Evolutionary conservation across 2,329 filamentous ascomycete genomes (phyloP).

Genomic region (Sporothrix sp.): DNA sequence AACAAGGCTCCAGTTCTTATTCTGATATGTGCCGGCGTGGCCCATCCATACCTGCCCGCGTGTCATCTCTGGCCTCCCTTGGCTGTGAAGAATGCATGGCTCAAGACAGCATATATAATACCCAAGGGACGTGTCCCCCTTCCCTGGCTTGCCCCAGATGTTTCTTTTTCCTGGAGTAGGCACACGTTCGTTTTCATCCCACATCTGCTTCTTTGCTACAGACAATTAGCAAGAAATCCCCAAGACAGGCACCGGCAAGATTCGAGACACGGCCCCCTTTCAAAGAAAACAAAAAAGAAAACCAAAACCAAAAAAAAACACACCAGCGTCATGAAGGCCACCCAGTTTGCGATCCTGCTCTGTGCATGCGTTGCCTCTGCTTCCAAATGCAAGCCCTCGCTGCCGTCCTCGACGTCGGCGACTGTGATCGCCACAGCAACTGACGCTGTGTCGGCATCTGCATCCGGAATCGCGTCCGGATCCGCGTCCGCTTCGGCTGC

Average conservation of each 20-base stretch:
- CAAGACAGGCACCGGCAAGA: neutral
- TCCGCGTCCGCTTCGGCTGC: neutral
- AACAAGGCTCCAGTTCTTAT: no score
- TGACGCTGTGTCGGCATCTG: neutral
- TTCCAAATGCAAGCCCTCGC: neutral
- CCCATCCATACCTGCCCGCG: no score
- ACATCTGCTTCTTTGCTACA: conserved; percentile 1
- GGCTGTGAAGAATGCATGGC: no score
- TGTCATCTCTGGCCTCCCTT: no score
- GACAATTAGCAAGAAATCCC: conserved; percentile 1
- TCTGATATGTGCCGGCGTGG: no score
- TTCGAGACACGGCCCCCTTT: neutral
- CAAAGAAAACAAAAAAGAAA: neutral
- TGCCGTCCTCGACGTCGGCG: neutral
- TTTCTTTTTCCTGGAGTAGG: neutral
- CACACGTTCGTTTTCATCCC: neutral
- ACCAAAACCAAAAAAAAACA: neutral
- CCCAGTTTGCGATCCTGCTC: neutral
- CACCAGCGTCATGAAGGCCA: neutral
- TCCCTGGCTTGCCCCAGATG: neutral
- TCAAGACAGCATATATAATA: no score
- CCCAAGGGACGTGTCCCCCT: no score
- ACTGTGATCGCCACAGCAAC: no score
- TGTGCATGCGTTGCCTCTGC: neutral
- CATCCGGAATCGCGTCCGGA: neutral